Evolutionary conservation across 139 green algal species (phyloP), one percentile per base, ranked within the genome.

Genomic region (Chlamydomonas incerta): DNA sequence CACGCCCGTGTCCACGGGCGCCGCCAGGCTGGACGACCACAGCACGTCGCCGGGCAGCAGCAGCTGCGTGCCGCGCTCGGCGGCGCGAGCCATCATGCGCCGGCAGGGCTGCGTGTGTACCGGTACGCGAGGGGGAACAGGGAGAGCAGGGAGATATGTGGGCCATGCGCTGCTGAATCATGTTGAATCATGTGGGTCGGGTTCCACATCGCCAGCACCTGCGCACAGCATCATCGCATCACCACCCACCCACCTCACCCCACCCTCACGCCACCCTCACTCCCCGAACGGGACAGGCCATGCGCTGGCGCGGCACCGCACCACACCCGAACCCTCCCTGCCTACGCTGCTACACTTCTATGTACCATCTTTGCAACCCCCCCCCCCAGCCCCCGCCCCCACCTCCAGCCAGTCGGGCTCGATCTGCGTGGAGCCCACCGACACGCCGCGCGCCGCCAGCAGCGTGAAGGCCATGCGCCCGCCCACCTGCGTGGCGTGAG

Each of bases 381-480:
- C 24, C 65, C n/a, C 24, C 65, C n/a, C 65, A 11, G 13, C 2
- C 68, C 18, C 70, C 41, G 10, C 18, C 55, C 89, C 2, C 67
- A 89, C 90, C 86, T 92, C 46, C 15, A 91, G 73, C 87, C 87
- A 89, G 18, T 84, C 81, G 33, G 84, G 52, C 55, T 94, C 91
- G 9, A 94, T 85, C 80, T 94, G 91, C 33, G 91, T 93, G 3
- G 58, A 62, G 60, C 90, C 90, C 47, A 92, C 84, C 3, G 77
- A 46, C 47, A 93, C 88, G n/a, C 92, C 92, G 73, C 68, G 34
- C 23, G 86, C 90, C 17, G 92, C 92, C 63, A 94, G 87, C 87
- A 94, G 90, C 0, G 92, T 94, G 87, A 92, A 94, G 0, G 92
- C 92, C 92, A 94, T 94, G 70, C 90, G 90, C 11, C 92, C 92